A percentile compares a stretch with the other conserved stretches of the same genome.
phyloP scores from a whole-genome alignment of 306 rosid genomes.

The Prunus mume region DNA sequence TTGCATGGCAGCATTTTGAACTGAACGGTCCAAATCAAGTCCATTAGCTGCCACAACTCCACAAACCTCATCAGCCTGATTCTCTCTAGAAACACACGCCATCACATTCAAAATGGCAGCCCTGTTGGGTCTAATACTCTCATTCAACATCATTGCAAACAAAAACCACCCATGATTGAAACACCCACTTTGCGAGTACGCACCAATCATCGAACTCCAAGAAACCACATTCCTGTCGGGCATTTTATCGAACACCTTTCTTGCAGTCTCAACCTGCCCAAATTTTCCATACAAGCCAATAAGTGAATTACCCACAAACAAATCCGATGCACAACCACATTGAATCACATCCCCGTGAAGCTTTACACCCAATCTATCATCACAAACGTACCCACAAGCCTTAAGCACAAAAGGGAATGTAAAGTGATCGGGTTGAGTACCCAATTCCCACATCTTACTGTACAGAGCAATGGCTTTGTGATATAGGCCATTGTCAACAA shows the following conservation, averaged over 20 bases:
- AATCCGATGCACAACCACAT: constrained; percentile 23
- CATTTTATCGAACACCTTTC: constrained; percentile 34
- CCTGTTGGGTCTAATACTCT: constrained; percentile 29
- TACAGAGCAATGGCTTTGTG: constrained; percentile 28
- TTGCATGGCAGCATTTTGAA: constrained; percentile 38
- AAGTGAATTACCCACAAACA: constrained; percentile 37
- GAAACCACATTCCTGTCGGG: constrained; percentile 32
- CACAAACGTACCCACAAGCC: constrained; percentile 29
- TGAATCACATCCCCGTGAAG: constrained; percentile 27
- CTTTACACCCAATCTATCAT: constrained; percentile 17
- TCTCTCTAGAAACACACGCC: constrained; percentile 33
- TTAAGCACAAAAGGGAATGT: constrained; percentile 43
- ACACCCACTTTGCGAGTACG: constrained; percentile 24
- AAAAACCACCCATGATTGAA: constrained; percentile 16
- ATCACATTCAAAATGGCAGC: constrained; percentile 36
- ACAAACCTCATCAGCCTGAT: constrained; percentile 29
- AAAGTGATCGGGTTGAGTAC: constrained; percentile 30
- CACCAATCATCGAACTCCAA: constrained; percentile 49
- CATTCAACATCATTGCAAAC: constrained; percentile 31
- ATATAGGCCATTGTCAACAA: constrained; percentile 31
- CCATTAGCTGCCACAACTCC: constrained; percentile 12
- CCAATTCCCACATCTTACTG: constrained; percentile 25
- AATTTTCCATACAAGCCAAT: constrained; percentile 38
- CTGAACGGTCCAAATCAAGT: constrained; percentile 21
- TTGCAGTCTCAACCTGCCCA: constrained; percentile 26